phyloP scores from a whole-genome alignment of 805 yeast species.

The Kodamaea leandrae region DNA sequence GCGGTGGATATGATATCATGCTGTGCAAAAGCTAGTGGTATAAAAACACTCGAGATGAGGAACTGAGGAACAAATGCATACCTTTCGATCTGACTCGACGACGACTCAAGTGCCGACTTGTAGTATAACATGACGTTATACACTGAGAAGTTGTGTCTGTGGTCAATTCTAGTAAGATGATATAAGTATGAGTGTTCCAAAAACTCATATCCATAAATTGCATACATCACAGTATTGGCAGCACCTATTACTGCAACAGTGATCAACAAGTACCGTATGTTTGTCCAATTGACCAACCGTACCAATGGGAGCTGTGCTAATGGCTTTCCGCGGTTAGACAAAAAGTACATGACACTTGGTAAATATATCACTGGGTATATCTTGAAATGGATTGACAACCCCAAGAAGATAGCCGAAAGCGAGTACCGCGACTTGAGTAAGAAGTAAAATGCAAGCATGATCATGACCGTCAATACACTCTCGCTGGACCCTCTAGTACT shows the following conservation, averaged over 20 bases:
- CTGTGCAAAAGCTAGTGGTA: constrained; percentile 50
- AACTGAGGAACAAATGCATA: constrained; percentile 86
- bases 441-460: constrained; percentile 56
- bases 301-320: constrained; percentile 26
- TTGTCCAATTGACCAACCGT: constrained; percentile 38
- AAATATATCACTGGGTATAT: constrained; percentile 87
- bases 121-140: constrained; percentile 75
- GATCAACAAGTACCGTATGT: constrained; percentile 28
- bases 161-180: constrained; percentile 82
- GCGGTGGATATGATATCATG: constrained; percentile 31
- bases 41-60: constrained; percentile 49
- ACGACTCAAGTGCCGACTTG: constrained; percentile 40
- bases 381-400: constrained; percentile 83
- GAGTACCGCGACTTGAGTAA: constrained; percentile 33
- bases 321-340: constrained; percentile 26
- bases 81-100: constrained; percentile 37
- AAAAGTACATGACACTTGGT: constrained; percentile 60
- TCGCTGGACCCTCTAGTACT: constrained; percentile 94
- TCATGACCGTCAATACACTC: constrained; percentile 76
- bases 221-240: constrained; percentile 61
- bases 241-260: constrained; percentile 43
- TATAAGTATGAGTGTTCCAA: constrained; percentile 76
- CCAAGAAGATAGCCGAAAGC: constrained; percentile 51
- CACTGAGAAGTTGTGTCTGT: constrained; percentile 90
- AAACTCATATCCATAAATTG: constrained; percentile 70